phyloP scores from a whole-genome alignment of 78 protist genomes.

The Planoprotostelium fungivorum region DNA sequence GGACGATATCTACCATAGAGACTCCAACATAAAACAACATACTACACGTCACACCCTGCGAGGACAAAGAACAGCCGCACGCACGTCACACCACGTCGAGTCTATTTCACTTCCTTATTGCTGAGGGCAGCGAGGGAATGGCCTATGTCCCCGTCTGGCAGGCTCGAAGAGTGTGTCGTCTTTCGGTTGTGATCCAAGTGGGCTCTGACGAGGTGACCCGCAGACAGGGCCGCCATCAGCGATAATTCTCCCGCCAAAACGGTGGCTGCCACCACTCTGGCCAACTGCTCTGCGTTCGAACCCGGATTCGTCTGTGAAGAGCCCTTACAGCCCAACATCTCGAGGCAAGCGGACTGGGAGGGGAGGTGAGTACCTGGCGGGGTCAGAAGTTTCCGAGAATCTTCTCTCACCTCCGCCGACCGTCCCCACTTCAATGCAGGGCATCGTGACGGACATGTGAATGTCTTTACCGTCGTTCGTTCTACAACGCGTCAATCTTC shows the following conservation, averaged over 20 bases:
- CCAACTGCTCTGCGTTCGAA: slow-evolving; percentile 72
- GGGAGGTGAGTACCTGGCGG: slow-evolving; percentile 75
- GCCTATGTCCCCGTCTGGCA: not conserved
- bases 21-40: too few species aligned
- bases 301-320: slow-evolving; percentile 46
- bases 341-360: slow-evolving; percentile 83
- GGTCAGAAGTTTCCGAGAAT: not conserved
- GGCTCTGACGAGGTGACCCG: slow-evolving; percentile 69
- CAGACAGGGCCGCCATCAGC: slow-evolving; percentile 84
- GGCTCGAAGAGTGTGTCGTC: slow-evolving; percentile 3
- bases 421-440: slow-evolving; percentile 94
- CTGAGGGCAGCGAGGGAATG: not conserved
- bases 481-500: too few species aligned
- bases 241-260: slow-evolving; percentile 95
- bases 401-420: slow-evolving; percentile 88
- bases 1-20: too few species aligned
- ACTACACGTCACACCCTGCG: too few species aligned
- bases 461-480: slow-evolving; percentile 46
- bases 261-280: slow-evolving; percentile 72
- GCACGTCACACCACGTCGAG: too few species aligned
- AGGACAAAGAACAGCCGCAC: too few species aligned
- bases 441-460: slow-evolving; percentile 85
- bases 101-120: not conserved
- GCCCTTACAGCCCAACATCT: slow-evolving; percentile 77
- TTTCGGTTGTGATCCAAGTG: slow-evolving; percentile 87